Base-by-base conservation (phyloP, 768 basidiomycete species). In the Tylopilus plumbeoviolaceoides region DNA sequence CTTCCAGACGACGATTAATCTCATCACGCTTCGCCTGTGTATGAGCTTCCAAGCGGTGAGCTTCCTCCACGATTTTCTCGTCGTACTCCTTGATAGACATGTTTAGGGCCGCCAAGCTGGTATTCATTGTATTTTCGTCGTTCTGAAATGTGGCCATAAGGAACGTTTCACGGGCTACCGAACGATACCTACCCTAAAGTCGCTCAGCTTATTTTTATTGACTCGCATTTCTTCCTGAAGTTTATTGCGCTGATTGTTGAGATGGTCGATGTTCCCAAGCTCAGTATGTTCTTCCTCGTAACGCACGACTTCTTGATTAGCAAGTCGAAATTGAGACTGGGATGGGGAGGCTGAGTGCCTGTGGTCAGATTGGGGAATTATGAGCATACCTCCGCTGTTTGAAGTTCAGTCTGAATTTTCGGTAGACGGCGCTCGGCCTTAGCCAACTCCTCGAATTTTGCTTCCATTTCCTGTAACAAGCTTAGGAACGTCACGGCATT, bases 1-100 rank as follows among this genome's bases (percentile, higher is more conserved):
- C 64, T 0, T 78, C 72, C 12, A 91, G 72, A 61, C 79, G 76
- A 20, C 70, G 68, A 42, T 80, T 76, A 5, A 74, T 74, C 57
- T 82, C 78, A 30, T 87, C 81, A 17, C 80, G 83, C 61, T 83
- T 84, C 12, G 72, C 79, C 58, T 87, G 82, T 3, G 81, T 81
- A 55, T 82, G 76, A 6, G 71, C 71, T 54, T 73, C 83, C 70
- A 80, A 74, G 39, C 77, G 81, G 28, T 66, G 70, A 7, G 75
- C 73, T 64, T 88, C 86, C 30, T 72, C 73, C 7, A 59, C 68
- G 43, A 92, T 83, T 47, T 79, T 73, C 17, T 66, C 58, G 2
- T 80, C 66, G n/a, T 71, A 62, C 0, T 71, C 68, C 17, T 58
- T 55, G 43, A 79, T 75, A 14, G 66, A 53, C 23, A 47, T 60